phyloP scores from a whole-genome alignment of 2,329 filamentous ascomycete species.

The Cryphonectria japonica region DNA sequence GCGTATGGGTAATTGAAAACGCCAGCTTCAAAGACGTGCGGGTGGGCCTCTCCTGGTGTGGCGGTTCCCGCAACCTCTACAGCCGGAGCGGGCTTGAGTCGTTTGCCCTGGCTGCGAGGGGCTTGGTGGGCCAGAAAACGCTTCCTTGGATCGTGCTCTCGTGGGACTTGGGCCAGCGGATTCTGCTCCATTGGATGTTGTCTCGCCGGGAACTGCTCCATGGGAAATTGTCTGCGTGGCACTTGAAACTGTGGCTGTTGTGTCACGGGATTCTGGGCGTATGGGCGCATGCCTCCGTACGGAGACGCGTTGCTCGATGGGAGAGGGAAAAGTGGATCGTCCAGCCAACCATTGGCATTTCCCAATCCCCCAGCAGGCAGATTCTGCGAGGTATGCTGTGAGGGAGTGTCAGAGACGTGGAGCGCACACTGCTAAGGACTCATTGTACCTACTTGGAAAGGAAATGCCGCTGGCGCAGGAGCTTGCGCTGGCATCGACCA shows the following conservation, averaged over 20 bases:
- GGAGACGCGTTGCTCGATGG: not conserved
- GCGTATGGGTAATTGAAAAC: not conserved
- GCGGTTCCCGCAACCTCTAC: not conserved
- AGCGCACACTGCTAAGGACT: not conserved
- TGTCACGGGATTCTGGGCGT: not conserved
- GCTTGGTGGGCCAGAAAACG: not conserved
- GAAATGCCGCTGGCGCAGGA: not conserved
- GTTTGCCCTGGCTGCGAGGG: not conserved
- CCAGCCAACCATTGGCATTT: not conserved
- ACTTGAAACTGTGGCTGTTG: not conserved
- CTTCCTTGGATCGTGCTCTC: not conserved
- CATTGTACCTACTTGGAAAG: not conserved
- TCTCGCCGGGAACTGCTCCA: not conserved
- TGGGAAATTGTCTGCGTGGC: not conserved
- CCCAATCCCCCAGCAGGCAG: not conserved
- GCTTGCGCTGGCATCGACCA: not conserved
- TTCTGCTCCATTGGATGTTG: not conserved
- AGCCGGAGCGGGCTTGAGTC: not conserved
- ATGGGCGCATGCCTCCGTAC: not conserved
- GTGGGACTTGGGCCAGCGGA: not conserved
- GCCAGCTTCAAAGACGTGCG: not conserved
- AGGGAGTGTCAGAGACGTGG: not conserved
- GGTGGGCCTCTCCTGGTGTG: not conserved
- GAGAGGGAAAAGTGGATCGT: not conserved
- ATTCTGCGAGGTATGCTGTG: not conserved